Base-by-base conservation (phyloP, 192 early-diverging fungal species). In the Coemansia sp. region DNA sequence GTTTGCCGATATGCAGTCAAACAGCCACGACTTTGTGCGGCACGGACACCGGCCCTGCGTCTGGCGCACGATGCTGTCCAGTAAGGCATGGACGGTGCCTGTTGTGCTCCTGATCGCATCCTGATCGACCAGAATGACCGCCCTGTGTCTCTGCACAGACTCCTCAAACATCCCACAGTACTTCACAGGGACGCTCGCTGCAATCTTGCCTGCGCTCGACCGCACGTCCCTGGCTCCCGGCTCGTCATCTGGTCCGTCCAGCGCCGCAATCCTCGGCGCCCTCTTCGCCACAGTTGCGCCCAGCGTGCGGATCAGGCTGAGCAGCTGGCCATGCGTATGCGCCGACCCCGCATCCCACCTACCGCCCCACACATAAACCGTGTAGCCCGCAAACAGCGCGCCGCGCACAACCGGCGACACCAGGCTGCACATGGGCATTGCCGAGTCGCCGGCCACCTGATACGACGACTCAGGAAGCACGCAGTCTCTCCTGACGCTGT, bases 1-100 rank as follows among this genome's bases (percentile, higher is more conserved):
- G 56, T 67, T 64, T 46, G 68, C 63, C 1, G 78, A 81, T 8
- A 81, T 64, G 16, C 78, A 81, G 50, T 81, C 72, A 28, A 81
- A 72, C 28, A 81, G 49, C 78, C 78, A 81, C 5, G 70, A 60
- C 36, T 66, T 78, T 19, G 67, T 69, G 2, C 75, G 56, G 39
- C 71, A 78, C 42, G 75, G 57, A 29, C 45, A 42, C 10, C 16
- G 11, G 8, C 55, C 54, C n/a, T 45, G 53, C 3, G 75, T 58
- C 3, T 27, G 10, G 6, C 39, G 42, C 9, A 53, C 55, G 19
- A 77, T 53, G 20, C 22, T 27, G 13, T 67, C 60, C 30, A 78
- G 50, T 6, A 60, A 23, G 8, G 28, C 27, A 28, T 51, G 52
- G 52, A 39, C n/a, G n/a, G n/a, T n/a, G n/a, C n/a, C 56, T 4